Base-by-base conservation (phyloP, 768 basidiomycete species). In the Tubosaeta sp. region DNA sequence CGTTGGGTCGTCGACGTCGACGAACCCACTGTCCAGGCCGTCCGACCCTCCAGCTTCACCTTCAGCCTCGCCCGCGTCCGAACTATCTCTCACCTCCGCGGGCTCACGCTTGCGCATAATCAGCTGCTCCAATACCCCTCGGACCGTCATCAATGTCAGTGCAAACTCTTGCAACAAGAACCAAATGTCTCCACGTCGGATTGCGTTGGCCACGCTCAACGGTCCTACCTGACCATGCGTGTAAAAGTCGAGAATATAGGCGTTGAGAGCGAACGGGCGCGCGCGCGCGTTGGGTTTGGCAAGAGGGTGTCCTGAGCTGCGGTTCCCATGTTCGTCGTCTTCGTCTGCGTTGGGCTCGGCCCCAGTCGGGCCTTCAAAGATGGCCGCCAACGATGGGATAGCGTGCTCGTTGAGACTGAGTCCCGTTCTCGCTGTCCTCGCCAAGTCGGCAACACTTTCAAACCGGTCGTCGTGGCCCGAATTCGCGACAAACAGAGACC, bases 201-300 rank as follows among this genome's bases (percentile, higher is more conserved):
- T 81, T 2, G 74, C 80, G 45, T 86, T 86, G 5, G 81, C 80
- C 0, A 55, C 54, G 11, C 69, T 70, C 30, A 86, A 62, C 2
- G 79, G 69, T 2, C 65, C 59, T 7, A 71, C 67, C 59, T 83
- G 82, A 0, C 86, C 87, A 51, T 88, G 87, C 1, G 62, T 75
- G 60, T 78, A 86, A 66, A 86, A 89, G 59, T 89, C 87, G 40
- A 79, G 68, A 14, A 87, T 63, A 58, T 86, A 86, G 0, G 82
- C 85, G 52, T 87, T 87, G 40, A 86, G 71, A 9, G 67, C 68
- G 39, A 67, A 66, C 6, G 32, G 9, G 14, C n/a, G 25, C 6
- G 27, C 9, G 22, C n/a, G 38, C 9, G 14, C 4, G 4, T 46
- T 21, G 0, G 6, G 3, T 9, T 49, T 53, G 21, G 34, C 6